A percentile compares a stretch with the other conserved stretches of the same genome.
These are phyloP conservation scores for Pholiota adiposa DNA, from an alignment of 1,284 basidiomycete genomes.

Conservation along the genomic window DNA sequence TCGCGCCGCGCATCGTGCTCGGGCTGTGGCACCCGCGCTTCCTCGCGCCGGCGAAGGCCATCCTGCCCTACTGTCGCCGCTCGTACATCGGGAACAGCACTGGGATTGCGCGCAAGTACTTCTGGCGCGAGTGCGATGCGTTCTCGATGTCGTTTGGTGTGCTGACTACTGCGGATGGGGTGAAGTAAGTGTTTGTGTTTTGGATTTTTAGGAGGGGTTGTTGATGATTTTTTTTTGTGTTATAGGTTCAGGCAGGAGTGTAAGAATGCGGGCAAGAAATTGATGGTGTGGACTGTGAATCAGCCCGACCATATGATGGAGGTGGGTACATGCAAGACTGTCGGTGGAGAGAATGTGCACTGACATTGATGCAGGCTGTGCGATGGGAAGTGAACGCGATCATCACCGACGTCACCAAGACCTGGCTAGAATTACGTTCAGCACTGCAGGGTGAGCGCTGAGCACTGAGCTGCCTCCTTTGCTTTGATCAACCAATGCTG, in stretches of 20 bases:
- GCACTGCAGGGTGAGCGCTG: slow-evolving; percentile 64
- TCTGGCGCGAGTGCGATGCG: slow-evolving; percentile 88
- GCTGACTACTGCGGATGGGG: slow-evolving; percentile 76
- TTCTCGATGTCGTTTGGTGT: slow-evolving; percentile 87
- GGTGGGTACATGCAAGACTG: slow-evolving; percentile 39
- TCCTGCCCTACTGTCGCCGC: slow-evolving; percentile 83
- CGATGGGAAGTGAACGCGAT: slow-evolving; percentile 92
- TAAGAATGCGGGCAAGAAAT: slow-evolving; percentile 77
- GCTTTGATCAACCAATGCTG: slow-evolving; percentile 1
- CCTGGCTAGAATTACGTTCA: slow-evolving; percentile 75
- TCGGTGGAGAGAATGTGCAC: not conserved
- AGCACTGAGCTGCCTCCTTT: not conserved
- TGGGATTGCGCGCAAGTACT: slow-evolving; percentile 79
- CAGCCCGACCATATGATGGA: slow-evolving; percentile 93
- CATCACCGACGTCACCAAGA: slow-evolving; percentile 85
- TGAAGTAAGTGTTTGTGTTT: slow-evolving; percentile 48
- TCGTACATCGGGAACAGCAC: slow-evolving; percentile 85
- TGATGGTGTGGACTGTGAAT: slow-evolving; percentile 99
- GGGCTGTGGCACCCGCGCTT: slow-evolving; percentile 95
- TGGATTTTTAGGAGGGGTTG: not conserved
- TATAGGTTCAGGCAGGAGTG: slow-evolving; percentile 80
- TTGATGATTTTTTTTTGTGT: slow-evolving; percentile 17
- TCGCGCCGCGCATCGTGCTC: slow-evolving; percentile 91
- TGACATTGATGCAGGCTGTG: slow-evolving; percentile 61
- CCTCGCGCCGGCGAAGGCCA: slow-evolving; percentile 73